phyloP scores from a whole-genome alignment of 257 asterid species.

The Fraxinus pennsylvanica region DNA sequence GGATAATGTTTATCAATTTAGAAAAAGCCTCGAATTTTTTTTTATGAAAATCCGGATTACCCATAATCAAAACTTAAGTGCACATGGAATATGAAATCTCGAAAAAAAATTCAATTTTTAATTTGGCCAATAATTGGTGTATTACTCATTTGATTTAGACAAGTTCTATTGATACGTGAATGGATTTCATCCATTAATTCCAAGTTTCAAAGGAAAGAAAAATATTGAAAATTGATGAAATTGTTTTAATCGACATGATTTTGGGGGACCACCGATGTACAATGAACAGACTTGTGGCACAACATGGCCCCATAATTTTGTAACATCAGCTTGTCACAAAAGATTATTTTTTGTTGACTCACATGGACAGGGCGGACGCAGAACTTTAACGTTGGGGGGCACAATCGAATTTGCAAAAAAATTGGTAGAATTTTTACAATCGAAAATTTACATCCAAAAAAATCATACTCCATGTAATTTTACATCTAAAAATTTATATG shows the following conservation, averaged over 20 bases:
- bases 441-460: no score
- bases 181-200: not conserved
- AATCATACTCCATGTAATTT: no score
- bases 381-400: no score
- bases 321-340: slow-evolving; percentile 21
- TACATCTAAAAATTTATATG: no score
- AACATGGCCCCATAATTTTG: slow-evolving; percentile 33
- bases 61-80: no score
- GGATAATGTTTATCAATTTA: not conserved
- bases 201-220: not conserved
- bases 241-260: slow-evolving; percentile 19
- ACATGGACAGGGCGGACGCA: not conserved
- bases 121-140: not conserved
- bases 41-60: no score
- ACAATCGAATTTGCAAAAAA: no score
- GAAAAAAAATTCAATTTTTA: not conserved
- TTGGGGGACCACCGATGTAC: slow-evolving; percentile 44
- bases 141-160: not conserved
- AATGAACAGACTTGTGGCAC: slow-evolving; percentile 35
- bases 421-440: no score
- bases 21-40: not conserved
- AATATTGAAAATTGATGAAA: not conserved
- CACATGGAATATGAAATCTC: not conserved
- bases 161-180: not conserved
- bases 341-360: slow-evolving; percentile 34